phyloP scores from a whole-genome alignment of 2,329 filamentous ascomycete genomes.

The Sporothrix brunneoviolacea region DNA sequence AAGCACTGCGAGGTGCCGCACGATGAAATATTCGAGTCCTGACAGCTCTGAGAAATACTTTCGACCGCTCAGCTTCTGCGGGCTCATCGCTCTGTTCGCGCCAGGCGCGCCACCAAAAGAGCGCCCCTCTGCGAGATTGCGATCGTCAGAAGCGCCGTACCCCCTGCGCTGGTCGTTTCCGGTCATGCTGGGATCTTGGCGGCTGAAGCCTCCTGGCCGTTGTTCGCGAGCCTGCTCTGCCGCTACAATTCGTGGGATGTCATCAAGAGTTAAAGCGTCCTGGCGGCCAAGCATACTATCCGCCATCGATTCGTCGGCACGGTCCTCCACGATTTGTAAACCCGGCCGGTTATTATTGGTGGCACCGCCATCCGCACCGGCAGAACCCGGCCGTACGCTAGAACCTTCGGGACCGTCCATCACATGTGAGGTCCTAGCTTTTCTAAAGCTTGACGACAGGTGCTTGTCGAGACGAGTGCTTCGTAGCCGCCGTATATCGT shows the following conservation, averaged over 20 bases:
- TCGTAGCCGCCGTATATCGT: constrained; percentile 83
- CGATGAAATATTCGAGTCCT: constrained; percentile 93
- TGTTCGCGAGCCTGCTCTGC: constrained; percentile 93
- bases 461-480: constrained; percentile 94
- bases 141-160: neutral
- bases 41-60: constrained; percentile 96
- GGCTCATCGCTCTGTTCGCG: neutral
- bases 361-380: constrained; percentile 54
- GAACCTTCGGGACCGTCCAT: constrained; percentile 78
- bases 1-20: constrained; percentile 87
- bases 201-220: constrained; percentile 68
- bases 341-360: constrained; percentile 39
- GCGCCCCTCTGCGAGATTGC: neutral
- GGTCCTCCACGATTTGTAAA: constrained; percentile 77
- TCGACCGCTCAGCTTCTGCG: constrained; percentile 42
- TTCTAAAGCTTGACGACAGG: constrained; percentile 85
- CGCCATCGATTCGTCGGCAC: constrained; percentile 61
- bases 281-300: constrained; percentile 84
- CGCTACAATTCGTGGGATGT: constrained; percentile 92
- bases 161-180: constrained; percentile 38
- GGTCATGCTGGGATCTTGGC: constrained; percentile 53
- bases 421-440: constrained; percentile 82
- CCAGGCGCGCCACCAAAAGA: constrained; percentile 21
- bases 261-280: constrained; percentile 87
- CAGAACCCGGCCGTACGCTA: constrained; percentile 62